phyloP scores from a whole-genome alignment of 2,329 filamentous ascomycete species.

The Microdochium trichocladiopsis region DNA sequence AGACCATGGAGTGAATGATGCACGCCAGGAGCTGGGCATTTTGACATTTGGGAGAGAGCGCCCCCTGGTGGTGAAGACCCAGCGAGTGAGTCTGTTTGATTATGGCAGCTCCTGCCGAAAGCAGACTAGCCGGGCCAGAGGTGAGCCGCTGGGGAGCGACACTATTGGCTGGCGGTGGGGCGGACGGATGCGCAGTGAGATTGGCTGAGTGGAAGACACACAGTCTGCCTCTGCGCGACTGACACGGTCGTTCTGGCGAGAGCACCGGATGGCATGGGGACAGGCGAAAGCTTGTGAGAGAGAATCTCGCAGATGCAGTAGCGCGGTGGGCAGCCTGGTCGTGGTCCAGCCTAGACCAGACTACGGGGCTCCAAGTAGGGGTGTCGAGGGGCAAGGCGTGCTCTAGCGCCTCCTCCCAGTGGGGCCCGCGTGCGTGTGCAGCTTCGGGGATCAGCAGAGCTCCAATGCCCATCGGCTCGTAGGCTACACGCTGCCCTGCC shows the following conservation, averaged over 20 bases:
- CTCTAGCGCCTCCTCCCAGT: no score
- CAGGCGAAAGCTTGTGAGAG: not conserved
- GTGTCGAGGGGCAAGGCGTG: not conserved
- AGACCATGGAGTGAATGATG: no score
- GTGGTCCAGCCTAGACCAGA: not conserved
- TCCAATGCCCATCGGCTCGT: no score
- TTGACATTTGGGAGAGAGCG: no score
- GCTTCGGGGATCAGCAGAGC: no score
- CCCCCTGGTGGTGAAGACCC: not conserved
- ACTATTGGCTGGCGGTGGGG: not conserved
- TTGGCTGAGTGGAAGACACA: not conserved
- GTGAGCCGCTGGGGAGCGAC: not conserved
- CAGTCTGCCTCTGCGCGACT: not conserved
- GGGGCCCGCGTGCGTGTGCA: no score
- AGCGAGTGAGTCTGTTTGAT: not conserved
- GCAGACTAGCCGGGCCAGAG: not conserved
- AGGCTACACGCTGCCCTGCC: no score
- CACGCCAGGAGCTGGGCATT: no score
- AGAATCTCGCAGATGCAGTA: not conserved
- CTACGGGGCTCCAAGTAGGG: not conserved
- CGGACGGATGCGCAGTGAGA: not conserved
- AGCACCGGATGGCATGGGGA: not conserved
- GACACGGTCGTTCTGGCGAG: no score
- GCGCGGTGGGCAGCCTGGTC: not conserved
- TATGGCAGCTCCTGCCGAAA: not conserved